Percentiles rank a stretch among this genome's conserved stretches.
Evolutionary conservation across 306 rosid species (phyloP).

Genomic region (Fagus crenata): DNA sequence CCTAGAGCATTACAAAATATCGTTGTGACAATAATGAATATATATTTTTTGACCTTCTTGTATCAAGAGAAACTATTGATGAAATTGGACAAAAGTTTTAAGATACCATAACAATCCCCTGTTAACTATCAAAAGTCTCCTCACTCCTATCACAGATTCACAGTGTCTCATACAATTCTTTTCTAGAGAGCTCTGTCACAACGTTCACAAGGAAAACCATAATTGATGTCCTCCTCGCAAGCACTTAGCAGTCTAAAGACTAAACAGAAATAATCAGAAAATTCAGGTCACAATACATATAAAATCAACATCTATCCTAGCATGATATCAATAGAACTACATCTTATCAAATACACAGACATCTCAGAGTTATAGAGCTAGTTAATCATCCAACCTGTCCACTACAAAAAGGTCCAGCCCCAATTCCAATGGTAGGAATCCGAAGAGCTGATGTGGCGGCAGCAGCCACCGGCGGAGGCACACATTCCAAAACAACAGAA

Average conservation of each 20-base stretch:
- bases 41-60: background rate
- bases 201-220: background rate
- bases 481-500: slow-evolving; percentile 82
- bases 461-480: slow-evolving; percentile 83
- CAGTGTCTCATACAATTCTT: background rate
- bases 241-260: background rate
- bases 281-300: background rate
- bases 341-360: slow-evolving; percentile 1
- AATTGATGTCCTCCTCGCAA: background rate
- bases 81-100: background rate
- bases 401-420: slow-evolving; percentile 94
- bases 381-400: slow-evolving; percentile 64
- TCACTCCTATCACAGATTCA: background rate
- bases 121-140: background rate
- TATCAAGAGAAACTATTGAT: background rate
- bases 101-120: background rate
- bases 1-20: no score
- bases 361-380: slow-evolving; percentile 3
- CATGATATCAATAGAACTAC: background rate
- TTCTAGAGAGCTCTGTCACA: no score
- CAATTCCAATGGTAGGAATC: slow-evolving; percentile 89
- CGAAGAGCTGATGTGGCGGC: slow-evolving; percentile 74
- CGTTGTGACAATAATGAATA: no score
- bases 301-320: background rate
- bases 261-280: background rate